A percentile compares a stretch with the other conserved stretches of the same genome.
Conservation (phyloP, 768 basidiomycete genomes). For the Kwoniella bestiolae region DNA sequence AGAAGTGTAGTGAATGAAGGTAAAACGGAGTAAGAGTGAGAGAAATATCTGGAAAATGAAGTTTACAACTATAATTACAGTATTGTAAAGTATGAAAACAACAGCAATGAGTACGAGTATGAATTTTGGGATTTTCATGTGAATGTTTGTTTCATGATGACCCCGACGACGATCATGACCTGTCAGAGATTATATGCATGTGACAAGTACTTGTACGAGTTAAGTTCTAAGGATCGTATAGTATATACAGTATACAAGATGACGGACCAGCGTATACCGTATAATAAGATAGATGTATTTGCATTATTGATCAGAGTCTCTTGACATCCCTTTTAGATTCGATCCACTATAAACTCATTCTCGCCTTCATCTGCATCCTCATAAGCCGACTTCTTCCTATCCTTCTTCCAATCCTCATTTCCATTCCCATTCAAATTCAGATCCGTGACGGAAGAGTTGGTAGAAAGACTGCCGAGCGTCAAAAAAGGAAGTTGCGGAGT, state of each 20-base stretch:
- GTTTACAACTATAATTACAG: too few species aligned
- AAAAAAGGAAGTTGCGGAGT: conserved; percentile 4
- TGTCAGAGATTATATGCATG: background rate
- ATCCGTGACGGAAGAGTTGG: background rate
- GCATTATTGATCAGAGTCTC: too few species aligned
- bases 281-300: too few species aligned
- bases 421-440: background rate
- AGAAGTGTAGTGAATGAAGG: too few species aligned
- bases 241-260: background rate
- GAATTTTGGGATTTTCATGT: background rate
- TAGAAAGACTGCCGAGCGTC: background rate
- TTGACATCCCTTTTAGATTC: background rate
- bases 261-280: too few species aligned
- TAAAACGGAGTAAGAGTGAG: too few species aligned
- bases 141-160: too few species aligned
- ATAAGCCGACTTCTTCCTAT: conserved; percentile 3
- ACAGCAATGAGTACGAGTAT: too few species aligned
- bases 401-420: background rate
- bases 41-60: too few species aligned
- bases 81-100: background rate
- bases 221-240: too few species aligned
- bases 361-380: conserved; percentile 1
- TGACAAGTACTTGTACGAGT: too few species aligned
- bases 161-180: too few species aligned
- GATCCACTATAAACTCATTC: background rate